Evolutionary conservation across 768 basidiomycete species (phyloP).

Genomic region (Lactarius pseudohatsudake): DNA sequence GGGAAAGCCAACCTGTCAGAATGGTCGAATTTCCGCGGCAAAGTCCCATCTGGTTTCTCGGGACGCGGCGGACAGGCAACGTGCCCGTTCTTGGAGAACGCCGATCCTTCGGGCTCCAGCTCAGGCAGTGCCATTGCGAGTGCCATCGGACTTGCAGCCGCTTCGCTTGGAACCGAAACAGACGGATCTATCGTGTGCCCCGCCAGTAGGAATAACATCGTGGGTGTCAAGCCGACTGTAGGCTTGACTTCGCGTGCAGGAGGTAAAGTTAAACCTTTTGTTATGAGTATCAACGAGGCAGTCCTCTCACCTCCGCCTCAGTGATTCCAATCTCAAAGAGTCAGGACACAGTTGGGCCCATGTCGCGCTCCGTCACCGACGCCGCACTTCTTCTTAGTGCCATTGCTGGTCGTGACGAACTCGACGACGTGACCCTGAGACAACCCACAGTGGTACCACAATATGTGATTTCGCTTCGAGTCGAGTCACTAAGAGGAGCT

Average conservation of each 20-base stretch:
- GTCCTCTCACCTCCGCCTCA: conserved; percentile 4
- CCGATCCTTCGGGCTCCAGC: conserved; percentile 43
- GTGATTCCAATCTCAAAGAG: conserved; percentile 28
- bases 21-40: conserved; percentile 44
- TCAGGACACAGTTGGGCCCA: conserved; percentile 41
- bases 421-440: conserved; percentile 42
- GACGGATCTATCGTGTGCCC: conserved; percentile 51
- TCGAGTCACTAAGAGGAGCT: conserved; percentile 46
- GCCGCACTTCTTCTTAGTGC: conserved; percentile 37
- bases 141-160: conserved; percentile 46
- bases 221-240: conserved; percentile 41
- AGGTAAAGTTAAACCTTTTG: conserved; percentile 36
- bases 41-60: conserved; percentile 44
- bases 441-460: conserved; percentile 53
- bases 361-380: conserved; percentile 39
- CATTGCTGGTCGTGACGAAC: conserved; percentile 46
- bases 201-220: conserved; percentile 35
- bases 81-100: conserved; percentile 44
- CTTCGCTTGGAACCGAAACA: conserved; percentile 47
- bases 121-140: conserved; percentile 44
- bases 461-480: conserved; percentile 52
- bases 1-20: conserved; percentile 46
- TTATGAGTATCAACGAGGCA: not conserved
- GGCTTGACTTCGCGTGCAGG: conserved; percentile 39
- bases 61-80: conserved; percentile 47